Evolutionary conservation across 805 yeast genomes (phyloP), one percentile per base, ranked within the genome.

Genomic region (Debaryomyces prosopidis): DNA sequence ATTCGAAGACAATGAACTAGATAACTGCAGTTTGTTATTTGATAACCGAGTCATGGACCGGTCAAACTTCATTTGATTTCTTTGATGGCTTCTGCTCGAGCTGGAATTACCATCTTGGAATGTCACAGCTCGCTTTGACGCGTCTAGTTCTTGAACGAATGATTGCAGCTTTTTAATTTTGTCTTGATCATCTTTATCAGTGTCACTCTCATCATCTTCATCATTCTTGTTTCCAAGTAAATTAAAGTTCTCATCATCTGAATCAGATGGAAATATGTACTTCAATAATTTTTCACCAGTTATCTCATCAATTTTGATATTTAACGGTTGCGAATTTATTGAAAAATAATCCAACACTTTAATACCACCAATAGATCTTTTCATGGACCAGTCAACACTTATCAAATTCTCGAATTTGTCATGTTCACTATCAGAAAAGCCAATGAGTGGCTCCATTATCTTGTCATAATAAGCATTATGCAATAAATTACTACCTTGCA

Each of bases 361-460:
- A 45, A 73, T 72, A 0, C 77, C 77, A 5, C 77, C 77, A 16
- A 73, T 62, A 4, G 70, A 53, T 15, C 71, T 51, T 47, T 69
- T 68, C 72, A 73, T 68, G 1, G 69, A 63, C 77, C 77, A 73
- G 40, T 65, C 68, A 7, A 69, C 63, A 3, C 58, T 52, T 6
- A 73, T 50, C 33, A 73, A 48, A 39, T 61, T 56, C 11, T 50
- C 43, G 2, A 47, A 31, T 16, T 39, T 43, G 28, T 20, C 42
- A 1, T 44, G 48, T 9, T 35, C 36, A 1, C 40, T 44, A 8
- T 37, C 45, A 11, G n/a, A 36, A 12, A 44, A 28, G 5, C 66
- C 65, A 40, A 50, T 60, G 18, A 54, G 46, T 2, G 76, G 75
- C 43, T 59, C 71, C 33, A 72, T 52, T 41, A 72, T 63, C 7